phyloP scores from a whole-genome alignment of 2,329 filamentous ascomycete genomes.

The Bimuria novae-zelandiae region DNA sequence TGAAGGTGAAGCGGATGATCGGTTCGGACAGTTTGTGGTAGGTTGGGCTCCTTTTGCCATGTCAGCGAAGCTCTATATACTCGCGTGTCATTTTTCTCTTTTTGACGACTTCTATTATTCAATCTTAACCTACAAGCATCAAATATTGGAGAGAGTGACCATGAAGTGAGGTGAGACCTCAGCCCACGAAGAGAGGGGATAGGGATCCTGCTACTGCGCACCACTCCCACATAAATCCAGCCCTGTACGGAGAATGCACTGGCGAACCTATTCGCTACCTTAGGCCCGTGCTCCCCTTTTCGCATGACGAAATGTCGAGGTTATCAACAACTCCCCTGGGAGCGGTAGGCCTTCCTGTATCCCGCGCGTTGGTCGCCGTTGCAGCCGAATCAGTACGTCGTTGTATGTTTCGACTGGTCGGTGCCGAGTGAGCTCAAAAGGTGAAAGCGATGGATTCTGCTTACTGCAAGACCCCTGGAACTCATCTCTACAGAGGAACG shows the following conservation, averaged over 20 bases:
- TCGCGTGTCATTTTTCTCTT: background rate
- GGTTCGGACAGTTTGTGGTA: background rate
- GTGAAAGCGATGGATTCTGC: background rate
- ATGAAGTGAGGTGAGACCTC: too few relatives aligned
- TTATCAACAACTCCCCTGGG: too few relatives aligned
- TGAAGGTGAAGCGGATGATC: slow-evolving; percentile 28
- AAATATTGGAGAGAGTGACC: too few relatives aligned
- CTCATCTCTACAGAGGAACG: background rate
- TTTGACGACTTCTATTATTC: background rate
- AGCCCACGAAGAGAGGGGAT: too few relatives aligned
- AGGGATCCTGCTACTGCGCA: too few relatives aligned
- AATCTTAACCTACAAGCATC: background rate
- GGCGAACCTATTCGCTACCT: too few relatives aligned
- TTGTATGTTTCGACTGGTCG: background rate
- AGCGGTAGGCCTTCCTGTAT: too few relatives aligned
- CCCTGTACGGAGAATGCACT: too few relatives aligned
- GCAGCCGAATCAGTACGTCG: background rate
- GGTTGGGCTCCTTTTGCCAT: background rate
- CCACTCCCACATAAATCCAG: too few relatives aligned
- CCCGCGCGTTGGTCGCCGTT: background rate
- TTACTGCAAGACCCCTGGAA: background rate
- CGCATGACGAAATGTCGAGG: too few relatives aligned
- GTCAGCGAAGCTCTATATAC: slow-evolving; percentile 3
- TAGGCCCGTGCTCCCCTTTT: too few relatives aligned
- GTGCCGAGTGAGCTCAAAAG: background rate